Base-by-base conservation (phyloP, 768 basidiomycete genomes). In the Coprinopsis cinerea region DNA sequence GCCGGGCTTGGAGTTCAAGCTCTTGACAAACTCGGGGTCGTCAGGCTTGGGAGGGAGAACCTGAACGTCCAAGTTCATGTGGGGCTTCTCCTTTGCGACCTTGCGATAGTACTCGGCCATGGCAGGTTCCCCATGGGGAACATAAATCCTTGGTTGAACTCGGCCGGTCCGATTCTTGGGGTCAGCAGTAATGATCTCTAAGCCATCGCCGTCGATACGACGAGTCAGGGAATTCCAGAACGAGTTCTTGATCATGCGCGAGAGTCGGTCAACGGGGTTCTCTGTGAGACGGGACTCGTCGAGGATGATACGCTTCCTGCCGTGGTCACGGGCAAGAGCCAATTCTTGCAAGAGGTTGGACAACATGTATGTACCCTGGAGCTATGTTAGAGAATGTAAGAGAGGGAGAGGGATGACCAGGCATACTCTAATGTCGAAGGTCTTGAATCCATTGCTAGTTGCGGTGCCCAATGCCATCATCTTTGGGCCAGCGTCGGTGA, bases 311-410 rank as follows among this genome's bases (percentile, higher is more conserved):
- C 92, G 88, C 69, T 95, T 95, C 49, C 93, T 77, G 55, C 88
- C 86, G 67, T 95, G 93, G 62, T 98, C 95, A 7, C 92, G 83
- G 4, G 96, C 95, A 18, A 98, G 81, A 2, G 95, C 95, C 41
- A 99, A 85, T 64, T 99, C 95, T 73, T 99, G 95, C n/a, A 99
- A 77, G 22, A 99, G 80, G 67, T 97, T 98, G 11, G 95, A 97
- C 40, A 99, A 75, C 95, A 97, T 98, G 69, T 98, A 99, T n/a
- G 88, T 97, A 35, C 96, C 95, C 87, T 94, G 61, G 22, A 22
- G 6, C 10, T 15, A 18, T 45, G 23, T n/a, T 24, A 51, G 24
- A 9, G 39, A 24, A 13, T 40, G 40, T 24, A 13, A 34, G n/a
- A 25, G 43, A 34, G 28, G 9, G 4, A 4, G 17, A 42, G 28